Evolutionary conservation across 176 grass and related monocot species (phyloP), one percentile per base, ranked within the genome.

Genomic region (Hsuehochloa calcarea): DNA sequence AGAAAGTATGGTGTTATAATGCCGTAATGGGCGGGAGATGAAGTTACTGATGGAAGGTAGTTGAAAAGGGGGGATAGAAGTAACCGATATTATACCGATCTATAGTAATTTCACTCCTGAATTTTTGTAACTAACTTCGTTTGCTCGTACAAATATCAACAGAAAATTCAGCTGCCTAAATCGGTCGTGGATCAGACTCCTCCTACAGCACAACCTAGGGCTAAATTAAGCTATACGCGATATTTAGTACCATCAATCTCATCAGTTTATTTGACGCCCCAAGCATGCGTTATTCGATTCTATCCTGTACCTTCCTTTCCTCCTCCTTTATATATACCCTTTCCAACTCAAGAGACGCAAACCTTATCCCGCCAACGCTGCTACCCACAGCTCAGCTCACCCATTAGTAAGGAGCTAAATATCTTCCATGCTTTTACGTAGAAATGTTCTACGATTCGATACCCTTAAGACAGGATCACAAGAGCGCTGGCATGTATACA

Each of bases 271-370:
- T 58, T 38, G 72, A 77, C 73, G 77, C 11, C 58, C 5, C 52
- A 77, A 82, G 23, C 54, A 4, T 34, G 60, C 3, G 59, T 84
- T 90, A 87, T 90, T 90, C 89, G 80, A 87, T 90, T 87, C 84
- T 74, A 67, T 83, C 74, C 51, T 64, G 44, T 50, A 64, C 79
- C 38, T 13, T 54, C 38, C 67, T 87, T 87, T 79, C 54, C 22
- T 61, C n/a, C 46, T n/a, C 72, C 47, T 77, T 90, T 75, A 77
- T 44, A n/a, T 34, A 34, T 34, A 49, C 75, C 44, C 80, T 80
- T 84, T 80, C 68, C 89, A 90, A 87, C 80, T 75, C 89, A 84
- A 84, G 75, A 70, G 80, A 84, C 87, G 89, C 89, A 87, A 87
- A 87, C 52, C 80, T 84, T 90, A 90, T 84, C 89, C 40, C 68